Percentiles rank a stretch among this genome's conserved stretches.
Conservation (phyloP, 495 filamentous ascomycete species). For the Penicillium manginii region DNA sequence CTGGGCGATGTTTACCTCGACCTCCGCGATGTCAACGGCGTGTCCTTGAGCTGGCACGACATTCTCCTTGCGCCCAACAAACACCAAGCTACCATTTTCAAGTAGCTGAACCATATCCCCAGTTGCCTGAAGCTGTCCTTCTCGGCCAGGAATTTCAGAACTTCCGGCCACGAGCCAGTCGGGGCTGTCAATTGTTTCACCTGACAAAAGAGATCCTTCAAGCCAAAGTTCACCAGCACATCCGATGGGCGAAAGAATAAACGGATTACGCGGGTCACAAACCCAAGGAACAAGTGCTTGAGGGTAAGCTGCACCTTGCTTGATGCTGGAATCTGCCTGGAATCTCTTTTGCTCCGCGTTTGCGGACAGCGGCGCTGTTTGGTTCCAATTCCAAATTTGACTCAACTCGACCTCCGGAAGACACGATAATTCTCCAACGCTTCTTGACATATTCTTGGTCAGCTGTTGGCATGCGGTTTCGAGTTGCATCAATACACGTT, state of each 20-base stretch:
- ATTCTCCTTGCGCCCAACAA: conserved; percentile 38
- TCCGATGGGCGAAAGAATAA: conserved; percentile 36
- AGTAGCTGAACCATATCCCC: conserved; percentile 38
- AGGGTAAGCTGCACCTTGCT: conserved; percentile 36
- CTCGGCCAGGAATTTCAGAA: conserved; percentile 28
- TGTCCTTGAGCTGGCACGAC: conserved; percentile 37
- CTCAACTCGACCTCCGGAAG: conserved; percentile 39
- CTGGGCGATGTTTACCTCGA: conserved; percentile 32
- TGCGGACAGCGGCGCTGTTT: conserved; percentile 30
- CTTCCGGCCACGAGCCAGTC: conserved; percentile 42
- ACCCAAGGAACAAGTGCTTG: conserved; percentile 36
- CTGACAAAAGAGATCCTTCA: conserved; percentile 30
- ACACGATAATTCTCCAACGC: conserved; percentile 39
- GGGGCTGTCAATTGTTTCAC: conserved; percentile 30
- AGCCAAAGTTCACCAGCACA: conserved; percentile 41
- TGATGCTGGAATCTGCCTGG: conserved; percentile 30
- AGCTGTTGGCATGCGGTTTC: conserved; percentile 39
- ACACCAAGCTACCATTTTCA: conserved; percentile 34
- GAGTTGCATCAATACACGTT: conserved; percentile 46
- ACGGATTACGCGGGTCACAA: conserved; percentile 35
- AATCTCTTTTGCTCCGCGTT: conserved; percentile 29
- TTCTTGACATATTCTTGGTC: conserved; percentile 23
- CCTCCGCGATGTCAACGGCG: conserved; percentile 38
- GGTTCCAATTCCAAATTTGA: conserved; percentile 46
- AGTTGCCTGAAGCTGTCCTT: conserved; percentile 31